Conservation (phyloP, 306 rosid species). For the Cucurbita argyrosperma region DNA sequence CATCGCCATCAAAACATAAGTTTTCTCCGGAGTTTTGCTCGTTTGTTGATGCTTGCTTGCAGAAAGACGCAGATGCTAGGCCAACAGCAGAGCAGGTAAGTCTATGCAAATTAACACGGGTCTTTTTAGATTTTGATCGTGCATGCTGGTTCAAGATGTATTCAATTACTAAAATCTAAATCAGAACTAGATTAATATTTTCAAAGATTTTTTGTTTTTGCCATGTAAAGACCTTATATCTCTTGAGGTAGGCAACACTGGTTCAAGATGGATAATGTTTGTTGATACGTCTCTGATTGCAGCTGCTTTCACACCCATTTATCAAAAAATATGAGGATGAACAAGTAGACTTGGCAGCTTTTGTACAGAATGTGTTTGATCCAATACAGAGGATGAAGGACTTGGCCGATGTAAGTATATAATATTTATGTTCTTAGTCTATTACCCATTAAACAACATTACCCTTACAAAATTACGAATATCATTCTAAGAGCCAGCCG, state of each 20-base stretch:
- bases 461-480: neutral
- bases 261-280: constrained; percentile 13
- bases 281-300: constrained; percentile 21
- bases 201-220: neutral
- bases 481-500: neutral
- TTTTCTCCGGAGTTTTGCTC: constrained; percentile 89
- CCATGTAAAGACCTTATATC: neutral
- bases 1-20: constrained; percentile 61
- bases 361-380: constrained; percentile 75
- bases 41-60: constrained; percentile 79
- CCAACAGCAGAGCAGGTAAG: constrained; percentile 92
- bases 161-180: neutral
- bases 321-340: constrained; percentile 43
- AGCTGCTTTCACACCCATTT: constrained; percentile 85
- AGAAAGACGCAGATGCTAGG: constrained; percentile 71
- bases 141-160: neutral
- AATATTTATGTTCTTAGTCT: neutral
- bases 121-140: neutral
- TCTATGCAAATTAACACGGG: constrained; percentile 2
- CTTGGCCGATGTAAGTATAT: constrained; percentile 80
- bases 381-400: constrained; percentile 89
- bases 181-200: neutral
- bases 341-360: constrained; percentile 56
- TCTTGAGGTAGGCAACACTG: neutral
- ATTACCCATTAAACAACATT: no score